phyloP scores from a whole-genome alignment of 306 rosid species.

The Ormosia emarginata region DNA sequence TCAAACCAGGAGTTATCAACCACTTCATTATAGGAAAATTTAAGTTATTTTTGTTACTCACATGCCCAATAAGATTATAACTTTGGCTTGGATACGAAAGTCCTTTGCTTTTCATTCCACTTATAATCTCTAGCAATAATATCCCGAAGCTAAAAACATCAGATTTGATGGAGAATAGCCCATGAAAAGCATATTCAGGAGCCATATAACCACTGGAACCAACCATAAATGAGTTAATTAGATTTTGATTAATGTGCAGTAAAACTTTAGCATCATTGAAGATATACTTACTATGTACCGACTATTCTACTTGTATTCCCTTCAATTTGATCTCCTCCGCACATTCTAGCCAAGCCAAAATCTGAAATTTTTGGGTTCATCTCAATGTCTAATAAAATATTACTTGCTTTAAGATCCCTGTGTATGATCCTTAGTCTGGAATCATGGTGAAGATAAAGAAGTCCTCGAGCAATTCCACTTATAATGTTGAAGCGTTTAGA shows the following conservation, averaged over 20 bases:
- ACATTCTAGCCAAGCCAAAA: slow-evolving; percentile 21
- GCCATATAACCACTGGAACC: not conserved
- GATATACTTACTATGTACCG: slow-evolving; percentile 7
- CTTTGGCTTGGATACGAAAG: not conserved
- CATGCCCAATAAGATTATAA: not conserved
- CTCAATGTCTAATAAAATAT: not conserved
- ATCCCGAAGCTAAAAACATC: not conserved
- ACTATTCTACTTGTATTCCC: not conserved
- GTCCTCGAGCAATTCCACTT: not conserved
- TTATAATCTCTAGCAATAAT: not conserved
- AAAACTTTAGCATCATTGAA: not conserved
- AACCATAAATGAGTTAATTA: not conserved
- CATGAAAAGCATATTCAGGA: not conserved
- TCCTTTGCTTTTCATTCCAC: not conserved
- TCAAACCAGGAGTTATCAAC: too few species aligned
- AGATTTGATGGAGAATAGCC: not conserved
- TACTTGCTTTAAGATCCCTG: not conserved
- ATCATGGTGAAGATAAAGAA: slow-evolving; percentile 25
- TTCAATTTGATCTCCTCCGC: slow-evolving; percentile 12
- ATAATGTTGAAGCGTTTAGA: not conserved
- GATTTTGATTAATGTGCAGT: not conserved
- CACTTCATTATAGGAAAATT: too few species aligned
- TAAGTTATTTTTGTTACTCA: not conserved
- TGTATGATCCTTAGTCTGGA: slow-evolving; percentile 22
- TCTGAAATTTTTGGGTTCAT: slow-evolving; percentile 15